Evolutionary conservation across 2,329 filamentous ascomycete genomes (phyloP), one percentile per base, ranked within the genome.

Genomic region (Cercospora nicotianae): DNA sequence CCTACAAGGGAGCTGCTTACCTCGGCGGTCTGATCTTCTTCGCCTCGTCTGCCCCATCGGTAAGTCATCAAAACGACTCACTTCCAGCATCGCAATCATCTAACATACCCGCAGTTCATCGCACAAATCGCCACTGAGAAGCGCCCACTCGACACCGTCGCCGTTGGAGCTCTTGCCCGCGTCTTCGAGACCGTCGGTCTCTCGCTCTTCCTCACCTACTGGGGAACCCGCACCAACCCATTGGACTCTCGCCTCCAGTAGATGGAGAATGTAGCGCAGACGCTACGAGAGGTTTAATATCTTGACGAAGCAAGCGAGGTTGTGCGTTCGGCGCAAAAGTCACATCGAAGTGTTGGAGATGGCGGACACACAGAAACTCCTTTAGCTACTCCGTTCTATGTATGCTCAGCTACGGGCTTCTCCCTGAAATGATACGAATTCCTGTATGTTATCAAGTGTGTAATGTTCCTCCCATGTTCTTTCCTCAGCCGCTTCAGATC

Each of bases 1-100:
- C 88, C 83, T 98, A 98, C 87, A 98, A 97, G 88, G 95, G 95
- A 75, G 93, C 95, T 71, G 93, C 94, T 66, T 98, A 97, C 84
- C 86, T 98, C 69, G 95, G 95, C 74, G 87, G 87, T 69, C 85
- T 98, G 80, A 91, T 98, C 85, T 98, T 98, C 87, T 87, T 93
- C 72, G 94, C 94, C 75, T 94, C 90, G 75, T 90, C 93, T 77
- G 94, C 93, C 77, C 94, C 94, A 73, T 89, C 89, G 69, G 93
- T 96, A 89, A 74, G 90, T 87, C 73, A 26, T 59, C 20, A 31
- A n/a, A 64, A 5, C 55, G 2, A 20, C 42, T 51, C 18, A 53
- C 12, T 31, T 60, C 16, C 3, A 10, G 8, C 39, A 26, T 18
- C n/a, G 3, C 30, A 33, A n/a, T 20, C 48, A 33, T 67, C 75